Evolutionary conservation across 148 eudicot species (phyloP).

Genomic region (Heliosperma pusillum): DNA sequence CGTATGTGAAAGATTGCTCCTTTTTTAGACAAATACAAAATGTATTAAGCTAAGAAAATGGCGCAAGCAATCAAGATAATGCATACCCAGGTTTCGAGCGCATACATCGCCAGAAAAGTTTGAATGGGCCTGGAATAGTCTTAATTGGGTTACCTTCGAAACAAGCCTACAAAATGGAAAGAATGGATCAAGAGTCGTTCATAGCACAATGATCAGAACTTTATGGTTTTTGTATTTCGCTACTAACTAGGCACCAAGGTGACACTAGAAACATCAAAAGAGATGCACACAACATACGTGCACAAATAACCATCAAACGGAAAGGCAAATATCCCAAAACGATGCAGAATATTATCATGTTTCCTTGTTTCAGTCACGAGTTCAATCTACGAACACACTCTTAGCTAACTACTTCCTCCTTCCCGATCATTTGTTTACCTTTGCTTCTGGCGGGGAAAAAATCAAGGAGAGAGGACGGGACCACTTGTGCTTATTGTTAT

Average conservation of each 20-base stretch:
- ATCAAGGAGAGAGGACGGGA: too few species aligned
- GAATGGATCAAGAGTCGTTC: neutral
- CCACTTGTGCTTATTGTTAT: too few species aligned
- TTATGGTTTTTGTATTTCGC: neutral
- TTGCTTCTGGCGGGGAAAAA: too few species aligned
- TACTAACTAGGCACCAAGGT: neutral
- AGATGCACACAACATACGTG: too few species aligned
- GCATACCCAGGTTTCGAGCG: slow-evolving; percentile 81
- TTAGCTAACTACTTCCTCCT: neutral
- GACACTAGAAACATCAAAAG: neutral
- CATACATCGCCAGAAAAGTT: slow-evolving; percentile 93
- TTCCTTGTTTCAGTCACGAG: neutral
- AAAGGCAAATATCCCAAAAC: neutral
- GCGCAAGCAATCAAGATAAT: slow-evolving; percentile 9
- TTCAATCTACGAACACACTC: neutral
- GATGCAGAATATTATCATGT: too few species aligned
- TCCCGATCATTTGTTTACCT: too few species aligned
- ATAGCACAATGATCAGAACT: neutral
- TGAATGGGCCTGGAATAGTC: slow-evolving; percentile 88
- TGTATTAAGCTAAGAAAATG: neutral
- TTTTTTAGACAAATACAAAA: too few species aligned
- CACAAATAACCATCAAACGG: neutral
- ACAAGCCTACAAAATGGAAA: slow-evolving; percentile 55
- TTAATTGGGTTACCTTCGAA: slow-evolving; percentile 95
- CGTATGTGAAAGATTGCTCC: neutral